These are phyloP conservation scores for Artemisia annua DNA, from an alignment of 129 eudicot species.

Conservation along the genomic window DNA sequence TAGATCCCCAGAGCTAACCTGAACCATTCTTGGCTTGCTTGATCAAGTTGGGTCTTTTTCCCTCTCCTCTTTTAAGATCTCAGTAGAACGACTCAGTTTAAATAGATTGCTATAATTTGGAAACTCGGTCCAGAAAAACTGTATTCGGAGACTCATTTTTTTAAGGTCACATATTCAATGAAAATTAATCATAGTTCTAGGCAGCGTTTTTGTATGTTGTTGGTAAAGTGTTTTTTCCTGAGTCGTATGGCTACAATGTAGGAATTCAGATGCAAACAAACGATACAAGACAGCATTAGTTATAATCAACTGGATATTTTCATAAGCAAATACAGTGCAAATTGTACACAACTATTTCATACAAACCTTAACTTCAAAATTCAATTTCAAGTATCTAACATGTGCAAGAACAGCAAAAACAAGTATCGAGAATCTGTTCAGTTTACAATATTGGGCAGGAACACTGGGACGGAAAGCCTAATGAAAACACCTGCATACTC, in stretches of 20 bases:
- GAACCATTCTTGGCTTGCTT: conserved; percentile 18
- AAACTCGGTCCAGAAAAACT: background rate
- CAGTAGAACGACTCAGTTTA: background rate
- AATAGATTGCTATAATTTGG: background rate
- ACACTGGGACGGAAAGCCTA: background rate
- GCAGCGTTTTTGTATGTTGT: too few relatives aligned
- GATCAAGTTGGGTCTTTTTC: conserved; percentile 8
- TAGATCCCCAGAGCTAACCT: conserved; percentile 32
- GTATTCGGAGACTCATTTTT: background rate
- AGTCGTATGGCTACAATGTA: background rate
- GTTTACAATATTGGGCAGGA: conserved; percentile 1
- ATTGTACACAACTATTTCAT: background rate
- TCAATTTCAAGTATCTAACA: background rate
- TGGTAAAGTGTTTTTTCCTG: background rate
- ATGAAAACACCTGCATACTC: background rate
- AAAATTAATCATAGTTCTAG: background rate
- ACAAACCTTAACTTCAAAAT: conserved; percentile 3
- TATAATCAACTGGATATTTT: too few relatives aligned
- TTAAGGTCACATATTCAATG: background rate
- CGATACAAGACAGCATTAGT: too few relatives aligned
- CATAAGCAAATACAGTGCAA: background rate
- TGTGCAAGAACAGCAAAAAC: background rate
- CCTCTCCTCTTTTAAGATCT: background rate
- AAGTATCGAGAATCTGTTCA: background rate
- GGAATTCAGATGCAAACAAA: background rate